These are phyloP conservation scores for Hyparrhenia diplandra DNA, from an alignment of 176 grass and related monocot genomes.

Conservation along the genomic window DNA sequence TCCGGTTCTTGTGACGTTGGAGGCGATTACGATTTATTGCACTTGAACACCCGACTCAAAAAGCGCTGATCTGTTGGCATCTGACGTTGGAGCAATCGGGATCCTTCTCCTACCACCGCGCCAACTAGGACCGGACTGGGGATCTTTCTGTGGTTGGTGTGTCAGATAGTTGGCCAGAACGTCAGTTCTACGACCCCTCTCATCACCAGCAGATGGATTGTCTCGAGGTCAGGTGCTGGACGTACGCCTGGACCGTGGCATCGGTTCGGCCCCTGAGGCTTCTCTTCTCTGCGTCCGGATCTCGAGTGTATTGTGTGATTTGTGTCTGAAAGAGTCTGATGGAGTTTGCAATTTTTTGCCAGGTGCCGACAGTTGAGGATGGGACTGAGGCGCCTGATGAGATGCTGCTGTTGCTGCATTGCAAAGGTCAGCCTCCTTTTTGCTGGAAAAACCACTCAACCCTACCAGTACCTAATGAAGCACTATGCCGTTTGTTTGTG, in stretches of 20 bases:
- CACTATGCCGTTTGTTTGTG: not conserved
- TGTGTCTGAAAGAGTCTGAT: not conserved
- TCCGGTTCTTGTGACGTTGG: not conserved
- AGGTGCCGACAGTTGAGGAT: not conserved
- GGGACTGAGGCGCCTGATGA: conserved; percentile 6
- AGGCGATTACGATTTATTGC: not conserved
- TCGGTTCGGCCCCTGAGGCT: not conserved
- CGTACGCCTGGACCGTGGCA: not conserved
- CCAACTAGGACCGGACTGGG: not conserved
- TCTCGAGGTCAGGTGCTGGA: not conserved
- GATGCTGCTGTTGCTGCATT: conserved; percentile 31
- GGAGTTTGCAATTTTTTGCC: not conserved
- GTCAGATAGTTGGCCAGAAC: not conserved
- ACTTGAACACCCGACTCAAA: not conserved
- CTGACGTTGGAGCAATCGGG: not conserved
- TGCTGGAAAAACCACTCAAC: not conserved
- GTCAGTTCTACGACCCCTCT: not conserved
- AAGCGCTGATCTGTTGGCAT: not conserved
- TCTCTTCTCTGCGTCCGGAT: not conserved
- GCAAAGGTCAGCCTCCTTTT: conserved; percentile 28
- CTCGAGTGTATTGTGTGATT: not conserved
- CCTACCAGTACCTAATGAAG: not conserved
- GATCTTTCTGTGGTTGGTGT: not conserved
- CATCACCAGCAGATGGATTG: not conserved
- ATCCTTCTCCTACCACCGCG: not conserved